phyloP scores from a whole-genome alignment of 441 rosid species.

The Croton setiger region DNA sequence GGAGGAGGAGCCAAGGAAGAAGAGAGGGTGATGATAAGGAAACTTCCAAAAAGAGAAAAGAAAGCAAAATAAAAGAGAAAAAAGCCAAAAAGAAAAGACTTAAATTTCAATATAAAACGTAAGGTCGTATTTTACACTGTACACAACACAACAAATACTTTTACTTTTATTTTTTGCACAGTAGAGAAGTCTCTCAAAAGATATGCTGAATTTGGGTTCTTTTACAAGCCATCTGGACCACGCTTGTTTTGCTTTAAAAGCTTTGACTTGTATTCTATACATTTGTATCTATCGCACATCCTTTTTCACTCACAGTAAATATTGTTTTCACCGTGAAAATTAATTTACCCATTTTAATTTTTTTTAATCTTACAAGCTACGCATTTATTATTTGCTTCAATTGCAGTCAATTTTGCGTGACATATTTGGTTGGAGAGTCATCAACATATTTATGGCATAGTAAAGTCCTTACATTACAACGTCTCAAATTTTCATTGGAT shows the following conservation, averaged over 20 bases:
- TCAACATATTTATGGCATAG: not conserved
- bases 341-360: too few relatives aligned
- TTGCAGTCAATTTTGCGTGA: not conserved
- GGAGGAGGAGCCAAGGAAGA: too few relatives aligned
- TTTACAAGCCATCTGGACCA: slow-evolving; percentile 24
- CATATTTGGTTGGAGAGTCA: too few relatives aligned
- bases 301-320: too few relatives aligned
- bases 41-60: slow-evolving; percentile 42
- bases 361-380: too few relatives aligned
- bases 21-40: slow-evolving; percentile 32
- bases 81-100: slow-evolving; percentile 22
- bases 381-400: not conserved
- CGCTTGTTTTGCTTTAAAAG: slow-evolving; percentile 23
- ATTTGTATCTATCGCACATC: too few relatives aligned
- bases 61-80: slow-evolving; percentile 15
- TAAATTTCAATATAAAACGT: slow-evolving; percentile 21
- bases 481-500: not conserved
- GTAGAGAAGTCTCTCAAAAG: slow-evolving; percentile 17
- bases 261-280: too few relatives aligned
- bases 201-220: slow-evolving; percentile 15
- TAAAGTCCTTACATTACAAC: not conserved
- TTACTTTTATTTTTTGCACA: slow-evolving; percentile 7
- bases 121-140: slow-evolving; percentile 19
- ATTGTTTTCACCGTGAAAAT: too few relatives aligned
- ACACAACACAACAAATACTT: slow-evolving; percentile 10